phyloP scores from a whole-genome alignment of 139 green algal species.

The Pleodorina starrii region DNA sequence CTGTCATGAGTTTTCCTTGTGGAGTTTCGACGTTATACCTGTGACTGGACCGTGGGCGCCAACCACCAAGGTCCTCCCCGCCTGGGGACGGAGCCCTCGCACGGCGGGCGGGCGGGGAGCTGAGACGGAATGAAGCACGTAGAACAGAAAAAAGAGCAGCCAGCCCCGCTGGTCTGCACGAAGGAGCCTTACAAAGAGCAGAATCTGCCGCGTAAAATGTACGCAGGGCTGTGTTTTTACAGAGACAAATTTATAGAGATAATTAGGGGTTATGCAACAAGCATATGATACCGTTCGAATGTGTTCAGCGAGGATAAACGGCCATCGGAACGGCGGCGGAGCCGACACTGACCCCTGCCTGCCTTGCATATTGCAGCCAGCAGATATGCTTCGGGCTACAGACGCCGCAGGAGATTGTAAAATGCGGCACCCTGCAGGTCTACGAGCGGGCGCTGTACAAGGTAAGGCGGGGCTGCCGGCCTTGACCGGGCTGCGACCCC shows the following conservation, averaged over 20 bases:
- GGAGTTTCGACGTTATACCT: not conserved
- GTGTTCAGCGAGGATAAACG: not conserved
- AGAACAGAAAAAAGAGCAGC: slow-evolving; percentile 53
- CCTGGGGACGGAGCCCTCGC: slow-evolving; percentile 13
- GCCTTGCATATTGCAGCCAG: slow-evolving; percentile 70
- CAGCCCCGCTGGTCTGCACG: slow-evolving; percentile 69
- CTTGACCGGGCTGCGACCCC: no score
- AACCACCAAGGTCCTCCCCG: not conserved
- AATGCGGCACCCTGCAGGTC: slow-evolving; percentile 88
- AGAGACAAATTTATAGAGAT: not conserved
- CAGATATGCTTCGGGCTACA: slow-evolving; percentile 92
- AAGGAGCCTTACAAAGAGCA: slow-evolving; percentile 80
- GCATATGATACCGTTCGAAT: no score
- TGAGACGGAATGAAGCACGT: slow-evolving; percentile 37
- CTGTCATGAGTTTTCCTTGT: not conserved
- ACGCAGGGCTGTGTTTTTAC: slow-evolving; percentile 30
- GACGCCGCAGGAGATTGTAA: slow-evolving; percentile 88
- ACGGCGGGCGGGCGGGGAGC: slow-evolving; percentile 23
- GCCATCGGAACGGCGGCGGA: not conserved
- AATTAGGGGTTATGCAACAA: not conserved
- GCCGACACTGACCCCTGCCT: not conserved
- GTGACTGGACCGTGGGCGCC: no score
- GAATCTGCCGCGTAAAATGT: slow-evolving; percentile 86
- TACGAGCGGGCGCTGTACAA: slow-evolving; percentile 93
- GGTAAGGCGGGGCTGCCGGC: no score